Conservation (phyloP, 768 basidiomycete genomes). For the Boletus speciosus region DNA sequence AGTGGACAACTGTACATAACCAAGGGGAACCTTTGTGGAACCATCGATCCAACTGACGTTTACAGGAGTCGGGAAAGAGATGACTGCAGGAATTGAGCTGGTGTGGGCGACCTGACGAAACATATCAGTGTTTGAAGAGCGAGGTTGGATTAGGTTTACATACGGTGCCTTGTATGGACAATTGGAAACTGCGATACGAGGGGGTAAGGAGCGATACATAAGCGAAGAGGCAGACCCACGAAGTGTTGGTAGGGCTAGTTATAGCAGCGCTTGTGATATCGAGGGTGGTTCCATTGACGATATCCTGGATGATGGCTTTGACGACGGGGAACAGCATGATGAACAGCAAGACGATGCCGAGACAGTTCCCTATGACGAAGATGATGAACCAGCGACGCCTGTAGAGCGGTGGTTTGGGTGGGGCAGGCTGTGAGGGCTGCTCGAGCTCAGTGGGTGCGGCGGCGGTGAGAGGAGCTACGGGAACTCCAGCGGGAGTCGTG, state of each 20-base stretch:
- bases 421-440: not conserved
- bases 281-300: slow-evolving; percentile 54
- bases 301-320: slow-evolving; percentile 59
- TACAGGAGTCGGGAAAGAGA: slow-evolving; percentile 56
- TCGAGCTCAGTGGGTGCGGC: not conserved
- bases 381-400: slow-evolving; percentile 65
- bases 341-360: slow-evolving; percentile 63
- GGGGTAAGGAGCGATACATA: slow-evolving; percentile 1
- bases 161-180: slow-evolving; percentile 55
- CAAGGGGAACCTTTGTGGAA: slow-evolving; percentile 47
- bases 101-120: slow-evolving; percentile 56
- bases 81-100: slow-evolving; percentile 60
- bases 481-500: slow-evolving; percentile 7
- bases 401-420: slow-evolving; percentile 45
- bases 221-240: slow-evolving; percentile 37
- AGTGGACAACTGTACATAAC: slow-evolving; percentile 46
- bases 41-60: slow-evolving; percentile 57
- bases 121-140: not conserved
- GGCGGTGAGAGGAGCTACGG: not conserved
- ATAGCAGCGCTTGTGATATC: slow-evolving; percentile 53
- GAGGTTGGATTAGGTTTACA: slow-evolving; percentile 7
- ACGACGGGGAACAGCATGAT: slow-evolving; percentile 67
- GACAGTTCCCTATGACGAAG: slow-evolving; percentile 43
- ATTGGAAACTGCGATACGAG: slow-evolving; percentile 42
- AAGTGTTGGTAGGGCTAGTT: slow-evolving; percentile 49